phyloP scores from a whole-genome alignment of 331 rosid species.

The Malus hybrid region DNA sequence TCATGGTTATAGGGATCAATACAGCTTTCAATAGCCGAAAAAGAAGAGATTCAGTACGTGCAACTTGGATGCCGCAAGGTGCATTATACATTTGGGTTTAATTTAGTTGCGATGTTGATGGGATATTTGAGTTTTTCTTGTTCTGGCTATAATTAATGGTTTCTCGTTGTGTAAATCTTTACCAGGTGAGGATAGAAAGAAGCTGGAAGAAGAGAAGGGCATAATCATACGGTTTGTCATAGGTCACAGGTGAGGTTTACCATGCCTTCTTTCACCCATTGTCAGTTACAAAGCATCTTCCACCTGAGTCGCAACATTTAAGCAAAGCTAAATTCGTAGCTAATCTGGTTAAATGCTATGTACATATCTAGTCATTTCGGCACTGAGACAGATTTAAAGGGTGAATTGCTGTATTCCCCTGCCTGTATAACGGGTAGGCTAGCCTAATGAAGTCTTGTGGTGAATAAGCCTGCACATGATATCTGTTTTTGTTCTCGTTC shows the following conservation, averaged over 20 bases:
- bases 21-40: constrained; percentile 77
- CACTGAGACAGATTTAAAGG: neutral
- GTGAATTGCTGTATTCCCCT: too few relatives aligned
- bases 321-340: neutral
- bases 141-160: constrained; percentile 14
- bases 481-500: neutral
- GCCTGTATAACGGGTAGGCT: too few relatives aligned
- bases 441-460: too few relatives aligned
- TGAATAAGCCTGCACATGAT: too few relatives aligned
- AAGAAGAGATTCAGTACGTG: constrained; percentile 80
- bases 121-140: constrained; percentile 3
- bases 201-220: constrained; percentile 85
- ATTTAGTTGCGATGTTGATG: neutral
- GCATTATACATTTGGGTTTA: constrained; percentile 7
- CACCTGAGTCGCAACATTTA: too few relatives aligned
- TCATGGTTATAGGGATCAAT: constrained; percentile 77
- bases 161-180: constrained; percentile 1
- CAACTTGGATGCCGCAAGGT: constrained; percentile 95
- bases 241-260: constrained; percentile 69
- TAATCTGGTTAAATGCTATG: neutral
- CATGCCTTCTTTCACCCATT: neutral
- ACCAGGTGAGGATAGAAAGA: constrained; percentile 59
- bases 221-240: constrained; percentile 76
- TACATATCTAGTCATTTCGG: neutral
- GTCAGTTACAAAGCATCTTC: neutral